Evolutionary conservation across 176 grass and related monocot species (phyloP), one percentile per base, ranked within the genome.

Genomic region (Carex cristatella): DNA sequence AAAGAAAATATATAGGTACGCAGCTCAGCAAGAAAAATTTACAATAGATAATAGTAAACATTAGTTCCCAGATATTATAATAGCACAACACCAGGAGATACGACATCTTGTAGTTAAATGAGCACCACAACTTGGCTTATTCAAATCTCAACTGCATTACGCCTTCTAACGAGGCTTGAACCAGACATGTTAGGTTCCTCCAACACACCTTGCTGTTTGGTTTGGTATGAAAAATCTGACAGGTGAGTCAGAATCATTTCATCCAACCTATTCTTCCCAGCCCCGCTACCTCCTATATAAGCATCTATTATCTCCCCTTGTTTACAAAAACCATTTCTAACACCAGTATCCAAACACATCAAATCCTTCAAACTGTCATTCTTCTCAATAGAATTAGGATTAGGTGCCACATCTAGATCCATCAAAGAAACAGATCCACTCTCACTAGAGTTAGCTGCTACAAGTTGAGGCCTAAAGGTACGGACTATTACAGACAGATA

Each of bases 191-290:
- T 40, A 69, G 27, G 46, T 44, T 10, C 31, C 30, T 81, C 77
- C 14, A 38, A 54, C 38, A 58, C 44, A 65, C 28, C 61, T 2
- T 80, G 46, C 9, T 61, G 30, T 42, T 81, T 46, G 48, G 75
- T 7, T 86, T 54, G 23, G 59, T 19, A 13, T 51, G 75, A 79
- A 80, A 86, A 81, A 44, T 81, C 85, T 81, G 74, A 42, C 75
- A 86, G 15, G 77, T 86, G 75, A 31, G 76, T 55, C 65, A 30
- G 79, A 46, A 86, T 86, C 85, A 86, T 81, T 42, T 81, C 73
- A 80, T 86, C 85, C n/a, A 86, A 80, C 62, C 35, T 86, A 66
- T 69, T 80, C 31, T 55, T 31, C 10, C 19, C 31, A 44, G 13
- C 16, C 12, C 28, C 81, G 10, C 18, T 12, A 68, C 37, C n/a